Percentiles rank a stretch among this genome's conserved stretches.
Conservation (phyloP, 306 rosid genomes). For the Sicyos edulis region DNA sequence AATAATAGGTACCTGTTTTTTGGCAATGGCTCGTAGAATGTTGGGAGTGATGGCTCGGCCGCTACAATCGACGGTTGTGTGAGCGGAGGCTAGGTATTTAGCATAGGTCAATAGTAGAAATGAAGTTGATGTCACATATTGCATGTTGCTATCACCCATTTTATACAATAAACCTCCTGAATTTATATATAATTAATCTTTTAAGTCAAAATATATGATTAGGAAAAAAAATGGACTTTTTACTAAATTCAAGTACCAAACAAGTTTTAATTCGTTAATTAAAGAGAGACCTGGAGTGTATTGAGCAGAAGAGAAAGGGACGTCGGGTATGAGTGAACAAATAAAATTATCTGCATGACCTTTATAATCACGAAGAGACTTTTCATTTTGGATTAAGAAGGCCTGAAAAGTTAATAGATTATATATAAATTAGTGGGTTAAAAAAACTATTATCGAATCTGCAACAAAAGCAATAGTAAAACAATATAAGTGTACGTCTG, state of each 20-base stretch:
- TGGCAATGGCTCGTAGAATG: slow-evolving; percentile 60
- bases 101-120: slow-evolving; percentile 70
- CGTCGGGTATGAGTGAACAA: not conserved
- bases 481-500: no score
- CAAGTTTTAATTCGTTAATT: no score
- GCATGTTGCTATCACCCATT: slow-evolving; percentile 17
- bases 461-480: no score
- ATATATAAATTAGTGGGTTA: no score
- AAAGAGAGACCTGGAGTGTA: slow-evolving; percentile 5
- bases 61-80: slow-evolving; percentile 46
- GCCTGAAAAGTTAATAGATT: slow-evolving; percentile 42
- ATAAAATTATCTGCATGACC: slow-evolving; percentile 35
- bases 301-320: not conserved
- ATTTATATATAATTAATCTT: not conserved
- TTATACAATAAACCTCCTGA: slow-evolving; percentile 8
- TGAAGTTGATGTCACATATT: slow-evolving; percentile 33
- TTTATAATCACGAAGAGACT: slow-evolving; percentile 64
- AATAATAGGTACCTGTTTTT: no score
- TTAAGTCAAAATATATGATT: no score
- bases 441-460: no score
- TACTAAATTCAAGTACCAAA: no score
- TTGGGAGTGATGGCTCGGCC: slow-evolving; percentile 49
- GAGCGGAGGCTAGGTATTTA: slow-evolving; percentile 66
- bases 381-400: slow-evolving; percentile 54
- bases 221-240: no score